These are phyloP conservation scores for Globisporangium okanoganense DNA, from an alignment of 352 stramenopile genomes.

Conservation along the genomic window DNA sequence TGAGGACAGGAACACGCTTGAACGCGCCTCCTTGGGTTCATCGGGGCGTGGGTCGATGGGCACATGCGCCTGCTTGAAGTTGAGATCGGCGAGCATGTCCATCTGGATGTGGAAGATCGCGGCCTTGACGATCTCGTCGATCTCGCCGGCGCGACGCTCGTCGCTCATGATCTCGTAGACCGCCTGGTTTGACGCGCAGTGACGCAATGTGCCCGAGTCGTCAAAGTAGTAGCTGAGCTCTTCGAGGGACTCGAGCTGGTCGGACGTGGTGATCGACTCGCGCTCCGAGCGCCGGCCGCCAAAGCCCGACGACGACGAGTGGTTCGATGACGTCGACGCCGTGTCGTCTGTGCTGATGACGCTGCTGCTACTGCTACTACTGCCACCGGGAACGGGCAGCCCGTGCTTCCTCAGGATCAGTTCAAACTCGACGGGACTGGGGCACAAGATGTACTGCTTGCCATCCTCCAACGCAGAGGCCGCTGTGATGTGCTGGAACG, in stretches of 20 bases:
- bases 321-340: slow-evolving; percentile 15
- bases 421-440: slow-evolving; percentile 29
- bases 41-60: slow-evolving; percentile 50
- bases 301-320: slow-evolving; percentile 1
- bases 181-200: slow-evolving; percentile 68
- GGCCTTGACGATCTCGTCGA: slow-evolving; percentile 78
- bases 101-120: slow-evolving; percentile 85
- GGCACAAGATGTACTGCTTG: slow-evolving; percentile 75
- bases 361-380: slow-evolving; percentile 15
- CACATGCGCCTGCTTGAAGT: slow-evolving; percentile 69
- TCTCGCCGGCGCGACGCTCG: slow-evolving; percentile 53
- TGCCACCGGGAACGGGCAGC: slow-evolving; percentile 19
- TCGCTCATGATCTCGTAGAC: slow-evolving; percentile 79
- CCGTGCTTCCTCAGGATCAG: slow-evolving; percentile 43
- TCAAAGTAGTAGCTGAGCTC: slow-evolving; percentile 82
- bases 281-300: slow-evolving; percentile 19
- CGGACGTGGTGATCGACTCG: slow-evolving; percentile 45
- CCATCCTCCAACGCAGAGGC: slow-evolving; percentile 47
- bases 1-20: slow-evolving; percentile 65
- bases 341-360: slow-evolving; percentile 6
- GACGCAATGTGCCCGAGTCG: slow-evolving; percentile 53
- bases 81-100: slow-evolving; percentile 76
- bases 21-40: slow-evolving; percentile 65
- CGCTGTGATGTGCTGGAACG: slow-evolving; percentile 38
- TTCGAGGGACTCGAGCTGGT: slow-evolving; percentile 71